Evolutionary conservation across 331 rosid genomes (phyloP).

Genomic region (Dryas integrifolia): DNA sequence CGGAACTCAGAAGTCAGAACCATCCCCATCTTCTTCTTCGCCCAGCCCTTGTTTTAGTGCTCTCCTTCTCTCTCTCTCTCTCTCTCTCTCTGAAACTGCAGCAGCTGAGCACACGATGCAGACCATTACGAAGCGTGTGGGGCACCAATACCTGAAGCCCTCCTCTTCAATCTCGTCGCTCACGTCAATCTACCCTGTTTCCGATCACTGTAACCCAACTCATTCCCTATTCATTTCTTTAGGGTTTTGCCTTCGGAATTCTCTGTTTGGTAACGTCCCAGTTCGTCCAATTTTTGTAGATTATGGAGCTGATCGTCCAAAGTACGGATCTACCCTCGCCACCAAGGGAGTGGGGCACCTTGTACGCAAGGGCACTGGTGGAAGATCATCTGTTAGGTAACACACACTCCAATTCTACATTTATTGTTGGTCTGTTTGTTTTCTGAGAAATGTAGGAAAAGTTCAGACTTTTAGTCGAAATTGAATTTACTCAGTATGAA

Average conservation of each 20-base stretch:
- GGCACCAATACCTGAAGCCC: slow-evolving; percentile 49
- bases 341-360: slow-evolving; percentile 82
- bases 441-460: slow-evolving; percentile 11
- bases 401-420: slow-evolving; percentile 8
- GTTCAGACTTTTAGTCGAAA: background rate
- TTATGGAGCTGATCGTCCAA: slow-evolving; percentile 62
- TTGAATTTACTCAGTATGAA: background rate
- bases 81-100: slow-evolving; percentile 21
- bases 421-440: background rate
- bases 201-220: slow-evolving; percentile 46
- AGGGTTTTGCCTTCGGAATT: slow-evolving; percentile 6
- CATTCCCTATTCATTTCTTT: slow-evolving; percentile 13
- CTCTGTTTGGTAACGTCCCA: background rate
- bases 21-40: background rate
- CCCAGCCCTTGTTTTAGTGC: background rate
- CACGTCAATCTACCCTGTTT: slow-evolving; percentile 56
- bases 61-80: background rate
- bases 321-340: slow-evolving; percentile 63
- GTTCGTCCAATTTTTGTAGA: slow-evolving; percentile 32
- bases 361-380: slow-evolving; percentile 98
- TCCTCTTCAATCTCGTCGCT: slow-evolving; percentile 40
- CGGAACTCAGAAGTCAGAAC: background rate
- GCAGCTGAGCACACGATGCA: slow-evolving; percentile 62
- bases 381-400: slow-evolving; percentile 96
- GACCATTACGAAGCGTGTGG: slow-evolving; percentile 66